Evolutionary conservation across 768 basidiomycete species (phyloP).

Genomic region (Kwoniella pini): DNA sequence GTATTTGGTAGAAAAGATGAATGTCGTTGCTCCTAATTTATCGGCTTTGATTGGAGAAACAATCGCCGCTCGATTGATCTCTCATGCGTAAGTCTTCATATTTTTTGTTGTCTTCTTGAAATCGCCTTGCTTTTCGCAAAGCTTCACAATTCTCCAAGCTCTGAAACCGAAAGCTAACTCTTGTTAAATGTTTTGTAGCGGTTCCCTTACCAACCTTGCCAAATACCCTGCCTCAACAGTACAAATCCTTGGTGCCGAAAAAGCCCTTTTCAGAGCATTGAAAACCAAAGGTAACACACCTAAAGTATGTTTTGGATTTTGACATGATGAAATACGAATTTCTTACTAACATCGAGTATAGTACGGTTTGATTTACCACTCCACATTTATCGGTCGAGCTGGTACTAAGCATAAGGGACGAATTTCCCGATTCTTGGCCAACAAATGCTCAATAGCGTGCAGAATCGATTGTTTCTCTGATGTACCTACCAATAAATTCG

Average conservation of each 20-base stretch:
- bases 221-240: constrained; percentile 99
- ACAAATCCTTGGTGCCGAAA: constrained; percentile 96
- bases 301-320: constrained; percentile 63
- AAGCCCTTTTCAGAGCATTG: constrained; percentile 92
- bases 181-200: constrained; percentile 49
- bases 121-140: not conserved
- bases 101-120: not conserved
- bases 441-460: constrained; percentile 96
- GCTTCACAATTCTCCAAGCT: not conserved
- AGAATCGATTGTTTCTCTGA: constrained; percentile 91
- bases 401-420: constrained; percentile 93
- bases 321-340: too few species aligned
- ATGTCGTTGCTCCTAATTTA: constrained; percentile 88
- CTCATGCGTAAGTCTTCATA: constrained; percentile 65
- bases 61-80: constrained; percentile 87
- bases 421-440: constrained; percentile 97
- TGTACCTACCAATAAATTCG: constrained; percentile 82
- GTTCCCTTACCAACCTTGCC: constrained; percentile 91
- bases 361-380: constrained; percentile 98
- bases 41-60: constrained; percentile 88
- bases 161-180: not conserved
- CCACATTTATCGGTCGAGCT: constrained; percentile 92
- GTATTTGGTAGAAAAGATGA: constrained; percentile 96
- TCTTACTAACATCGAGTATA: constrained; percentile 49
- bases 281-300: constrained; percentile 99